A percentile compares a stretch with the other conserved stretches of the same genome.
phyloP scores from a whole-genome alignment of 139 green algal species.

The Tetratostichococcus sp. region DNA sequence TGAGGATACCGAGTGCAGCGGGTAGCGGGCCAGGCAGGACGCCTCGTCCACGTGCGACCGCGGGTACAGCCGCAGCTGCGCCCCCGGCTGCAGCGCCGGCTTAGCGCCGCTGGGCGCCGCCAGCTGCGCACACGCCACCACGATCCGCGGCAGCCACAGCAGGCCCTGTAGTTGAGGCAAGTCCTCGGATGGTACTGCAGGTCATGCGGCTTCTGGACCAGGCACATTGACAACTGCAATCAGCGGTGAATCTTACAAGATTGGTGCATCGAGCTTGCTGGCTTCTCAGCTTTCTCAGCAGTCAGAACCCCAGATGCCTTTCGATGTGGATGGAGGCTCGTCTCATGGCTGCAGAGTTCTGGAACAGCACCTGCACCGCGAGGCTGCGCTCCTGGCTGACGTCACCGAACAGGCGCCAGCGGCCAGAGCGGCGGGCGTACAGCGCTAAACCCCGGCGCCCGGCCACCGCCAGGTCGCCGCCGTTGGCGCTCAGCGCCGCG shows the following conservation, averaged over 20 bases:
- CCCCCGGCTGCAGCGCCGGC: slow-evolving; percentile 8
- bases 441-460: slow-evolving; percentile 72
- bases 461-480: slow-evolving; percentile 80
- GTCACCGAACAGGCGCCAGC: slow-evolving; percentile 85
- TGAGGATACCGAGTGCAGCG: slow-evolving; percentile 39
- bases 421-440: slow-evolving; percentile 53
- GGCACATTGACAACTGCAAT: no score
- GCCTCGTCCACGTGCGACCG: slow-evolving; percentile 81
- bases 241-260: no score
- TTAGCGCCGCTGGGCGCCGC: neutral
- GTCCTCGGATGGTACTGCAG: no score
- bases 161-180: no score
- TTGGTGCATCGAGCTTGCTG: no score
- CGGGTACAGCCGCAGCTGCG: slow-evolving; percentile 81
- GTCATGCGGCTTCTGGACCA: no score
- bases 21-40: slow-evolving; percentile 59
- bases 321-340: no score
- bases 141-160: slow-evolving; percentile 55
- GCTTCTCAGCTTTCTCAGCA: no score
- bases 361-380: slow-evolving; percentile 30
- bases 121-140: slow-evolving; percentile 26
- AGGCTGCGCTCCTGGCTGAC: slow-evolving; percentile 72
- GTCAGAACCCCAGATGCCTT: no score
- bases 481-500: slow-evolving; percentile 46
- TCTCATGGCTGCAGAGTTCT: no score